These are phyloP conservation scores for Geranium rotundifolium DNA, from an alignment of 345 rosid genomes.

Conservation along the genomic window DNA sequence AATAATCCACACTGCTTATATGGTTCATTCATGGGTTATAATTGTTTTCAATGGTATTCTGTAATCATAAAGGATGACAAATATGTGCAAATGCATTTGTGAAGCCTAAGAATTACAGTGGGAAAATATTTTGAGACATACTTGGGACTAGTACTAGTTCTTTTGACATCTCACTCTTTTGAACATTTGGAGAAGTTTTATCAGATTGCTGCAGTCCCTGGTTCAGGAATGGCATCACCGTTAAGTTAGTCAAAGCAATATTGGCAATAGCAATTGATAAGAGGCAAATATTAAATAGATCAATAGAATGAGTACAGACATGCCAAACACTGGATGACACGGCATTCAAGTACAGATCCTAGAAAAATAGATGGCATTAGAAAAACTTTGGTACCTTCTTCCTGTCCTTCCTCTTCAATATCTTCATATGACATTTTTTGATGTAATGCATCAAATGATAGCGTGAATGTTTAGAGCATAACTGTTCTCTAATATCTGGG, in stretches of 20 bases:
- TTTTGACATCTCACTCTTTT: slow-evolving; percentile 31
- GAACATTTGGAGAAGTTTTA: slow-evolving; percentile 34
- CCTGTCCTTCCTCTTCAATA: slow-evolving; percentile 79
- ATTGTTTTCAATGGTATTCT: background rate
- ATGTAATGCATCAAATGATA: slow-evolving; percentile 95
- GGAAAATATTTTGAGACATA: slow-evolving; percentile 16
- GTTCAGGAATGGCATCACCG: slow-evolving; percentile 9
- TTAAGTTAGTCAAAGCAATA: background rate
- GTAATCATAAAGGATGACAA: background rate
- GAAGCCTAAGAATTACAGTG: slow-evolving; percentile 2
- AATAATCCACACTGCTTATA: too few relatives aligned
- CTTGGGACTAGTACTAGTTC: slow-evolving; percentile 28
- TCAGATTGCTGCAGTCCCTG: slow-evolving; percentile 41
- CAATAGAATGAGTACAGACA: background rate
- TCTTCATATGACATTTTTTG: slow-evolving; percentile 90
- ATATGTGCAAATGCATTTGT: background rate
- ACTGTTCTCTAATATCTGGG: slow-evolving; percentile 51
- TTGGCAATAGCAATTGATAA: background rate
- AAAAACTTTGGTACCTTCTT: slow-evolving; percentile 25
- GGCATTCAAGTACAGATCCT: background rate
- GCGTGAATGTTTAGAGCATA: slow-evolving; percentile 68
- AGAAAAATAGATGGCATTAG: background rate
- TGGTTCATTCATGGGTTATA: too few relatives aligned
- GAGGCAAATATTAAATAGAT: background rate
- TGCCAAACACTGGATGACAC: background rate